These are phyloP conservation scores for Xylaria curta DNA, from an alignment of 495 filamentous ascomycete genomes.

Conservation along the genomic window DNA sequence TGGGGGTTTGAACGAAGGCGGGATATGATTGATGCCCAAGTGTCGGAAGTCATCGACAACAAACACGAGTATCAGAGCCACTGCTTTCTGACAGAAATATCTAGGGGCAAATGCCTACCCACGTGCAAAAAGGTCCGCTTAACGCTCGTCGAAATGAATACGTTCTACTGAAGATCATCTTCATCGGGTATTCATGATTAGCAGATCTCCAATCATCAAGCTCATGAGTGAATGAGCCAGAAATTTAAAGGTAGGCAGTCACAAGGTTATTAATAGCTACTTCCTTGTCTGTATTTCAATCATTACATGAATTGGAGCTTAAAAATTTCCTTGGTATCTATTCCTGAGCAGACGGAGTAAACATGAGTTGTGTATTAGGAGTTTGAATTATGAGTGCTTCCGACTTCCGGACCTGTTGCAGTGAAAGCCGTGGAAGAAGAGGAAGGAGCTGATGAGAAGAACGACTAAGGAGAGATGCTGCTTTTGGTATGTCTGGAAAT, in stretches of 20 bases:
- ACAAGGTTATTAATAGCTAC: background rate
- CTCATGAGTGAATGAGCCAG: background rate
- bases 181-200: background rate
- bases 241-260: background rate
- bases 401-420: background rate
- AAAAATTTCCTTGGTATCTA: background rate
- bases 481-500: background rate
- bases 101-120: background rate
- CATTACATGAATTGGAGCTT: background rate
- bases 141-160: background rate
- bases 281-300: background rate
- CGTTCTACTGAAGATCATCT: background rate
- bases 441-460: too few species aligned
- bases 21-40: background rate
- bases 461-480: background rate
- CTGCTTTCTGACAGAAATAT: background rate
- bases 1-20: background rate
- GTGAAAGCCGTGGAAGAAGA: background rate
- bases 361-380: background rate
- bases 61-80: too few species aligned
- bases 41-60: background rate
- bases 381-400: background rate
- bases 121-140: background rate
- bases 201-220: background rate
- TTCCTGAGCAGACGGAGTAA: background rate